A percentile compares a stretch with the other conserved stretches of the same genome.
Evolutionary conservation across 805 yeast species (phyloP).

Genomic region (Yamadazyma ubonensis): DNA sequence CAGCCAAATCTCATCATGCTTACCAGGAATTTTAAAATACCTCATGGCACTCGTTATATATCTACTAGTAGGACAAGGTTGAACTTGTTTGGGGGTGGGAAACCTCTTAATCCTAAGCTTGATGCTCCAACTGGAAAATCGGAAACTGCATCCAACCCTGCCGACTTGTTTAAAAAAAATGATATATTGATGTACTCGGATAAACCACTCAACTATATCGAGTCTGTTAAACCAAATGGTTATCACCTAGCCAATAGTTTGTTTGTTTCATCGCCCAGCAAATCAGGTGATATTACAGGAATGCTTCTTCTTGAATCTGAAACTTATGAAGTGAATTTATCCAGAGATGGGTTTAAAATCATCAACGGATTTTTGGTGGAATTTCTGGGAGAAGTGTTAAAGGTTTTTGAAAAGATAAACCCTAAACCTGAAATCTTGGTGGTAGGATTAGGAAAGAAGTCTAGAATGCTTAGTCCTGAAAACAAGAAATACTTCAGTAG

Average conservation of each 20-base stretch:
- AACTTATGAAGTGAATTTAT: conserved; percentile 57
- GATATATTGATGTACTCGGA: conserved; percentile 42
- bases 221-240: conserved; percentile 50
- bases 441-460: conserved; percentile 65
- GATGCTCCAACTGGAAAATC: conserved; percentile 38
- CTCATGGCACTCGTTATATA: too few relatives aligned
- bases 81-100: conserved; percentile 32
- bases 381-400: conserved; percentile 44
- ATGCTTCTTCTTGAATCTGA: conserved; percentile 55
- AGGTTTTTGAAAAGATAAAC: conserved; percentile 52
- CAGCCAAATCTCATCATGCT: too few relatives aligned
- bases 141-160: conserved; percentile 42
- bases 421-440: conserved; percentile 79
- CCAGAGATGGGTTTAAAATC: conserved; percentile 43
- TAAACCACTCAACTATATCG: conserved; percentile 44
- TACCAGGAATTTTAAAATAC: too few relatives aligned
- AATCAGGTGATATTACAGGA: conserved; percentile 41
- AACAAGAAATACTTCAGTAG: conserved; percentile 49
- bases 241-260: conserved; percentile 56
- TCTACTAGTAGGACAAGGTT: too few relatives aligned
- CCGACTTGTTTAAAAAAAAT: conserved; percentile 42
- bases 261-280: conserved; percentile 44
- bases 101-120: conserved; percentile 13
- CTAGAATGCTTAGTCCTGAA: conserved; percentile 60
- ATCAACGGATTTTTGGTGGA: conserved; percentile 54